Percentiles rank a stretch among this genome's conserved stretches.
Evolutionary conservation across 1,139 yeast genomes (phyloP).

Genomic region (Martiniozyma asiatica): DNA sequence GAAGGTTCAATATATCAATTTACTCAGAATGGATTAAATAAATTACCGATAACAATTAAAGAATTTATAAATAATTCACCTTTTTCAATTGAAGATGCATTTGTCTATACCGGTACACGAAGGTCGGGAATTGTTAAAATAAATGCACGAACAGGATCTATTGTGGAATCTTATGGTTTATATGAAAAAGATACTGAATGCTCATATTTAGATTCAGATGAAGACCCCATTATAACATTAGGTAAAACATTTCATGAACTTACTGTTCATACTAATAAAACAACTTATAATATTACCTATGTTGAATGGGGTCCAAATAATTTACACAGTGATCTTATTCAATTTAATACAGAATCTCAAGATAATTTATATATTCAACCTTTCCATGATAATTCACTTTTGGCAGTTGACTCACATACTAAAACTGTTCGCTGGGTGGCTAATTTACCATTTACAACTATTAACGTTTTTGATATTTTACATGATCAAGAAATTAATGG

Average conservation of each 20-base stretch:
- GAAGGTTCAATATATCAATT: slow-evolving; percentile 85
- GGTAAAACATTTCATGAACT: slow-evolving; percentile 50
- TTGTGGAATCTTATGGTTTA: slow-evolving; percentile 59
- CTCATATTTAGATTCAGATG: slow-evolving; percentile 6
- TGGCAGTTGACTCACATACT: slow-evolving; percentile 52
- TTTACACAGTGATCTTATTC: slow-evolving; percentile 56
- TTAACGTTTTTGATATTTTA: slow-evolving; percentile 64
- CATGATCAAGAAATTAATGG: slow-evolving; percentile 21
- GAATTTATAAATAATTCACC: slow-evolving; percentile 80
- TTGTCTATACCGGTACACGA: slow-evolving; percentile 78
- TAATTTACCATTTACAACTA: slow-evolving; percentile 52
- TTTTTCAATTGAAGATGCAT: slow-evolving; percentile 73
- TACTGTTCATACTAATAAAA: slow-evolving; percentile 52
- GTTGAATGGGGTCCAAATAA: slow-evolving; percentile 91
- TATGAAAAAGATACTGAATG: neutral
- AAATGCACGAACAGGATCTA: slow-evolving; percentile 64
- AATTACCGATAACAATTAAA: slow-evolving; percentile 70
- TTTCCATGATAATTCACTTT: slow-evolving; percentile 58
- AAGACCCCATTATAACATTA: slow-evolving; percentile 28
- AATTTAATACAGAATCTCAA: slow-evolving; percentile 35
- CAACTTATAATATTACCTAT: slow-evolving; percentile 79
- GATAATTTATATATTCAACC: slow-evolving; percentile 80
- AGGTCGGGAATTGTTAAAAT: slow-evolving; percentile 67
- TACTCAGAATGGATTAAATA: slow-evolving; percentile 72
- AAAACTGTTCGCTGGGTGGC: slow-evolving; percentile 76